Base-by-base conservation (phyloP, 768 basidiomycete genomes). In the Sporobolomyces roseus region DNA sequence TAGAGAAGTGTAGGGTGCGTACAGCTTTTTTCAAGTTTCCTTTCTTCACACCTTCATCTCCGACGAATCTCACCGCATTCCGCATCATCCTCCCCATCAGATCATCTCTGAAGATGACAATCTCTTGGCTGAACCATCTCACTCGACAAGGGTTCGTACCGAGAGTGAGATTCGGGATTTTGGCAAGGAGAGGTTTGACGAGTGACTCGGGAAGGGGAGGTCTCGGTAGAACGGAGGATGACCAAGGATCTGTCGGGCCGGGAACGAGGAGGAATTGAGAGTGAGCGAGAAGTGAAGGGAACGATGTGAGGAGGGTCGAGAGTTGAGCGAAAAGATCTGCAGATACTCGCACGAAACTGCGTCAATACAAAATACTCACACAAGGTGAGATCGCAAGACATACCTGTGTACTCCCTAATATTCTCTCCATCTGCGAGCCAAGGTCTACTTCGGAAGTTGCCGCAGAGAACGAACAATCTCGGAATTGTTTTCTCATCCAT, bases 241-340 rank as follows among this genome's bases (percentile, higher is more conserved):
- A 91, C 62, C 80, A 83, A 30, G 94, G 84, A 79, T 99, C 96
- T 58, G 90, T 81, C 3, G 96, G 96, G 9, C 96, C 96, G 8
- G 96, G 96, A 27, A 98, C 88, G 71, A 99, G 86, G 61, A 98
- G 85, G 78, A 98, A 96, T 77, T 93, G 91, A 1, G 93, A 92
- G 50, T 80, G 80, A 9, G 86, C 84, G 27, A 86, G 85, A 58
- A 98, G 87, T 51, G 83, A 78, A 3, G 91, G 88, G 75, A 92
- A 96, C 9, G 86, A 84, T 8, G 86, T 81, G 66, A 99, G 87
- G 36, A 98, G 82, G 72, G 92, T 90, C 7, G 88, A 91, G 30
- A 99, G 81, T 0, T 85, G 83, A 74, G 91, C 89, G 77, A 99
- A 97, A 72, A 87, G 87, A 70, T 92, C 92, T 93, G 72, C 19